phyloP scores from a whole-genome alignment of 75 land plant species.

The Selaginella moellendorffii region DNA sequence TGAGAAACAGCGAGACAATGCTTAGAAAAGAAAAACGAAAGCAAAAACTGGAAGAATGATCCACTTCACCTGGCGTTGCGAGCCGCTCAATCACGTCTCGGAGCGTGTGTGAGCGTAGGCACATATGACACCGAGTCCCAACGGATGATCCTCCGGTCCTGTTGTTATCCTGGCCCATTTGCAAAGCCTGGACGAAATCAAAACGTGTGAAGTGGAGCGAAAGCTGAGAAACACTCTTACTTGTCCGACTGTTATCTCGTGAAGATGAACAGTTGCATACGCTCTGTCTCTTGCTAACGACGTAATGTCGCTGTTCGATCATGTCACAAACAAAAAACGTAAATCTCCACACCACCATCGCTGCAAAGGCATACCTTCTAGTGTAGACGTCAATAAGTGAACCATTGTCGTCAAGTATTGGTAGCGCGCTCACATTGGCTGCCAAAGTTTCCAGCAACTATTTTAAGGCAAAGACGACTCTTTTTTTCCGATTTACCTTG shows the following conservation, averaged over 20 bases:
- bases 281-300: slow-evolving; percentile 81
- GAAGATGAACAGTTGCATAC: slow-evolving; percentile 64
- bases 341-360: no score
- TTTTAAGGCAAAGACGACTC: no score
- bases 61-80: slow-evolving; percentile 62
- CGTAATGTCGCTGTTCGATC: slow-evolving; percentile 66
- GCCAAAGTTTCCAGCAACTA: no score
- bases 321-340: neutral
- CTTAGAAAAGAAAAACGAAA: no score
- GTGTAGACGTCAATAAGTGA: slow-evolving; percentile 72
- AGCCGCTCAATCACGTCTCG: slow-evolving; percentile 73
- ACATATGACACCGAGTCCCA: slow-evolving; percentile 65
- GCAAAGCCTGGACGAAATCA: slow-evolving; percentile 51
- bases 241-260: slow-evolving; percentile 65
- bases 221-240: slow-evolving; percentile 21
- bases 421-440: slow-evolving; percentile 87
- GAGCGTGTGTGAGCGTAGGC: slow-evolving; percentile 60
- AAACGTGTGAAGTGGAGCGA: neutral
- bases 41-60: no score
- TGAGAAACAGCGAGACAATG: slow-evolving; percentile 24
- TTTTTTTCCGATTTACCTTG: slow-evolving; percentile 55
- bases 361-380: slow-evolving; percentile 68
- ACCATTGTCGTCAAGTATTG: slow-evolving; percentile 70
- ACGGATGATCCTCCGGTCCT: slow-evolving; percentile 30
- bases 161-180: slow-evolving; percentile 60